These are phyloP conservation scores for Stylosanthes scabra DNA, from an alignment of 331 rosid genomes.

Conservation along the genomic window DNA sequence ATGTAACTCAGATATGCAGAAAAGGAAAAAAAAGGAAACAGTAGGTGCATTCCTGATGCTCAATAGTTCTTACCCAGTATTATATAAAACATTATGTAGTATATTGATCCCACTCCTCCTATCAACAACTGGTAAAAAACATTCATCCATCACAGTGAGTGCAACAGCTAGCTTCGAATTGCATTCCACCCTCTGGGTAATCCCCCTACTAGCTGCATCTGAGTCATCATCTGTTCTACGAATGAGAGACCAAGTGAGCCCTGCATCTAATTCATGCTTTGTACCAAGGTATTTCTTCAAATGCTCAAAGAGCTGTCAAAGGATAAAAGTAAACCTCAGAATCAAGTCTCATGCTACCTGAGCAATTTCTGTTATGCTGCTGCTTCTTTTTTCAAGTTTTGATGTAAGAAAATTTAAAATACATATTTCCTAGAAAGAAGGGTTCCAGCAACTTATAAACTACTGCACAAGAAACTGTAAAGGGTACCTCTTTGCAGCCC, in stretches of 20 bases:
- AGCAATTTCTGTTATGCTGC: too few species aligned
- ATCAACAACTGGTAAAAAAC: constrained; percentile 86
- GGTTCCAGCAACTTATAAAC: background rate
- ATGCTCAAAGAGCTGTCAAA: constrained; percentile 71
- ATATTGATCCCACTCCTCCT: constrained; percentile 85
- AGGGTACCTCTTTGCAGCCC: constrained; percentile 90
- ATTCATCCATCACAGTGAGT: constrained; percentile 85
- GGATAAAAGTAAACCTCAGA: constrained; percentile 6
- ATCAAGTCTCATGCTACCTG: too few species aligned
- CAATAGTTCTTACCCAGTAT: constrained; percentile 70
- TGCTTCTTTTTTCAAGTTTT: too few species aligned
- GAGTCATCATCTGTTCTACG: constrained; percentile 75
- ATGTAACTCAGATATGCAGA: background rate
- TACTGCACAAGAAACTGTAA: constrained; percentile 26
- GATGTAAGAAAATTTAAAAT: too few species aligned
- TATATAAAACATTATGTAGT: constrained; percentile 77
- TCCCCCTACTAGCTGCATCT: constrained; percentile 56
- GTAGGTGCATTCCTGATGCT: too few species aligned
- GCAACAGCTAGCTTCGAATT: constrained; percentile 91
- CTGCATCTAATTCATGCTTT: constrained; percentile 84
- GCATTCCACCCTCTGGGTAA: constrained; percentile 69
- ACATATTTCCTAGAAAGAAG: too few species aligned
- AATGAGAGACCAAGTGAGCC: constrained; percentile 86
- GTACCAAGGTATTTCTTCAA: constrained; percentile 78
- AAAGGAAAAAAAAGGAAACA: too few species aligned